Base-by-base conservation (phyloP, 2,329 filamentous ascomycete genomes). In the Pseudogymnoascus verrucosus region DNA sequence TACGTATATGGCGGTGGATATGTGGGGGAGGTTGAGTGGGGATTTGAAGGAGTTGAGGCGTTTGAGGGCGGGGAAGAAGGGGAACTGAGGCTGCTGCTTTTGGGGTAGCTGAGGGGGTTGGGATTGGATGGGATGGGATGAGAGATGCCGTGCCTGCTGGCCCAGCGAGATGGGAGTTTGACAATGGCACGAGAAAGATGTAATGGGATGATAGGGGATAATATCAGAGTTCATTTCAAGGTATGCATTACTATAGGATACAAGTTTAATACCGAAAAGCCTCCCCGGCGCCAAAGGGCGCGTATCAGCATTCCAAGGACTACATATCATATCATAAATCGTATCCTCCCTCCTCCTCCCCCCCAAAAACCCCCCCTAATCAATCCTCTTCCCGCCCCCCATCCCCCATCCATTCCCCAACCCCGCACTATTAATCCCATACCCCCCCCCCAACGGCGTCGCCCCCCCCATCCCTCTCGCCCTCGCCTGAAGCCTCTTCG, bases 1-100 rank as follows among this genome's bases (percentile, higher is more conserved):
- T 54, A 68, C 76, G 2, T 75, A 76, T 66, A 78, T 79, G 76
- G 73, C 71, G 0, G 67, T 76, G 0, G 77, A 79, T 64, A 78
- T 78, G 76, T 76, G 70, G 60, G 65, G 68, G 11, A 70, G 76
- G 10, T 65, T 78, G 10, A 65, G 65, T 47, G 36, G 8, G 31
- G 36, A 39, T 31, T 37, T 60, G 57, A 26, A 21, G 3, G 31
- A 60, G 16, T n/a, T 60, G 36, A 60, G 21, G 16, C 16, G 14
- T 37, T 21, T 60, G 31, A 37, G 36, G 57, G 57, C 57, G 57
- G 57, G 28, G 19, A 60, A 60, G 57, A 60, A 60, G 57, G 28
- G 16, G n/a, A 60, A 36, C 4, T 60, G 23, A n/a, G n/a, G 4
- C 10, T 31, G 23, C 3, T 31, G 21, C 42, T 11, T 5, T 28